phyloP scores from a whole-genome alignment of 495 filamentous ascomycete genomes.

The Hypoxylon intermedium region DNA sequence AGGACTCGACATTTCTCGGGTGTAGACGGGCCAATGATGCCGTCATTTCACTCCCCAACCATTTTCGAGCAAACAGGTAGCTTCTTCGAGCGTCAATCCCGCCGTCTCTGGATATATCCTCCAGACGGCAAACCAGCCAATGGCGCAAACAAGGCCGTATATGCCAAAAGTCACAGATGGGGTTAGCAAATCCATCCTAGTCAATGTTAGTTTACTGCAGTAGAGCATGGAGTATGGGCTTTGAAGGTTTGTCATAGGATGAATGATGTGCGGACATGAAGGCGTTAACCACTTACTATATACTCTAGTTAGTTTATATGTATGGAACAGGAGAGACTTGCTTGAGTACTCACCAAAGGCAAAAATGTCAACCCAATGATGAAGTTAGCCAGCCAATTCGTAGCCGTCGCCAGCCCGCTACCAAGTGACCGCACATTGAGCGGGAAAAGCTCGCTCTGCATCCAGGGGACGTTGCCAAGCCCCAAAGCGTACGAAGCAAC shows the following conservation, averaged over 20 bases:
- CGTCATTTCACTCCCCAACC: constrained; percentile 71
- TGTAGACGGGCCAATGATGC: background rate
- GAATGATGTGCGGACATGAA: background rate
- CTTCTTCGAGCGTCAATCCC: constrained; percentile 81
- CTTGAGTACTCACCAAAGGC: constrained; percentile 58
- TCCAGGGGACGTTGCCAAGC: constrained; percentile 93
- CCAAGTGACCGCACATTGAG: constrained; percentile 82
- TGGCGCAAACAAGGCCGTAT: constrained; percentile 73
- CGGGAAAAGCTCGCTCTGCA: constrained; percentile 89
- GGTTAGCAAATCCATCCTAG: constrained; percentile 71
- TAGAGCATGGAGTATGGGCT: background rate
- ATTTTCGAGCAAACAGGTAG: constrained; percentile 72
- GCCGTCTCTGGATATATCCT: constrained; percentile 84
- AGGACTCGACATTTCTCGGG: background rate
- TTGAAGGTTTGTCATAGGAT: background rate
- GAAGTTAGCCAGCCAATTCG: constrained; percentile 90
- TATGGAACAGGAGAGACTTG: background rate
- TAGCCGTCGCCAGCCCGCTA: constrained; percentile 81
- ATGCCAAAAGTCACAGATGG: constrained; percentile 79
- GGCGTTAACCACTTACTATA: constrained; percentile 27
- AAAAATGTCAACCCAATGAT: constrained; percentile 87
- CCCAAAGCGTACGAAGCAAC: constrained; percentile 85
- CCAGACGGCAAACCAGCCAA: constrained; percentile 72
- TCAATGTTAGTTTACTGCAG: constrained; percentile 9
- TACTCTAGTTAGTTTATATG: constrained; percentile 12